A percentile compares a stretch with the other conserved stretches of the same genome.
Evolutionary conservation across 495 filamentous ascomycete genomes (phyloP).

Genomic region (Talaromyces liani): DNA sequence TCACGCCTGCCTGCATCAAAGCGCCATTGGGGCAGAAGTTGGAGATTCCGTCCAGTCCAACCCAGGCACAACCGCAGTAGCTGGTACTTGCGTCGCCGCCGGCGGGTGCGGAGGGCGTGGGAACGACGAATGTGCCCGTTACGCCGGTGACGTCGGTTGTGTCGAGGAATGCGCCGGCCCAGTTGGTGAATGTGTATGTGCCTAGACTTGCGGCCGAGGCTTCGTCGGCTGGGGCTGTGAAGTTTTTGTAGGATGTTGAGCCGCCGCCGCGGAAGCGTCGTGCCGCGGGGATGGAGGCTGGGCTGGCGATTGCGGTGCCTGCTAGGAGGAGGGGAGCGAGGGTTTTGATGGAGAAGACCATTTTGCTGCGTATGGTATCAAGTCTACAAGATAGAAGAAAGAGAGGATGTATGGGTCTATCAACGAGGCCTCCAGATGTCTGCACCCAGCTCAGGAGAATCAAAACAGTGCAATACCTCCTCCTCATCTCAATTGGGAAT

Average conservation of each 20-base stretch:
- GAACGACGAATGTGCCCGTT: slow-evolving; percentile 49
- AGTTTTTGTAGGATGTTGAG: neutral
- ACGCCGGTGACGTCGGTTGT: slow-evolving; percentile 30
- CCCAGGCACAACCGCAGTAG: slow-evolving; percentile 39
- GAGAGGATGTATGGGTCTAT: neutral
- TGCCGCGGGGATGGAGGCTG: neutral
- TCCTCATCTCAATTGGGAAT: neutral
- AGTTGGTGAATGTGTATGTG: slow-evolving; percentile 3
- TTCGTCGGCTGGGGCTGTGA: neutral
- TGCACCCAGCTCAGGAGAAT: neutral
- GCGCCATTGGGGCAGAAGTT: slow-evolving; percentile 34
- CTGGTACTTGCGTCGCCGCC: slow-evolving; percentile 33
- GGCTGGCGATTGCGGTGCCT: neutral
- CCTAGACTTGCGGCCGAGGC: neutral
- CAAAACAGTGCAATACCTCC: neutral
- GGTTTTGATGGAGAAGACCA: neutral
- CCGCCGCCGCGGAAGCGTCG: neutral
- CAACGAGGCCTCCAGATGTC: neutral
- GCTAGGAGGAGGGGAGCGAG: neutral
- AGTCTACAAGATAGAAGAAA: neutral
- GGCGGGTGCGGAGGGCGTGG: slow-evolving; percentile 37
- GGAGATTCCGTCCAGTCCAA: slow-evolving; percentile 58
- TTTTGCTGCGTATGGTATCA: neutral
- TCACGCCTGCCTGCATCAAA: slow-evolving; percentile 55
- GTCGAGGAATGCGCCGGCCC: slow-evolving; percentile 1